phyloP scores from a whole-genome alignment of 2,329 filamentous ascomycete genomes.

The Claviceps digitariae region DNA sequence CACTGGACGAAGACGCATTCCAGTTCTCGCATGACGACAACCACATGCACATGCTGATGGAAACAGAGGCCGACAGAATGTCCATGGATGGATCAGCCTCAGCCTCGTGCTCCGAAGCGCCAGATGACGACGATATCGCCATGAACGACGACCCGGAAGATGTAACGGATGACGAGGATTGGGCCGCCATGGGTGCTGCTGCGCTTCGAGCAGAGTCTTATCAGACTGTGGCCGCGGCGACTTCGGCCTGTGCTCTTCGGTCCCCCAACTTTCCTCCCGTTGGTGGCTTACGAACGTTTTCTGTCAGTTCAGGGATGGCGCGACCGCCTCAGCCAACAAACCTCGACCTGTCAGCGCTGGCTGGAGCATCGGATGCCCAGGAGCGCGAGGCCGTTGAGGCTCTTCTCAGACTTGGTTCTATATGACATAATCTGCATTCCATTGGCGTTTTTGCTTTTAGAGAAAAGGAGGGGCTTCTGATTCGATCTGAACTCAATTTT shows the following conservation, averaged over 20 bases:
- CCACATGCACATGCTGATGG: slow-evolving; percentile 55
- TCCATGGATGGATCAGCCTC: slow-evolving; percentile 60
- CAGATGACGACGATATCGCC: slow-evolving; percentile 47
- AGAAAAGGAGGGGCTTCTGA: background rate
- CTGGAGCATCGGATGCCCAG: slow-evolving; percentile 48
- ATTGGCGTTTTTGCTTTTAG: background rate
- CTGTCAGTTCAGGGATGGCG: slow-evolving; percentile 37
- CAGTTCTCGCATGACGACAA: slow-evolving; percentile 63
- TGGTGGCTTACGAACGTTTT: slow-evolving; percentile 34
- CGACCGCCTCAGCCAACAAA: slow-evolving; percentile 39
- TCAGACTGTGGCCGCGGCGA: slow-evolving; percentile 39
- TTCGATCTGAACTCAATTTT: slow-evolving; percentile 1
- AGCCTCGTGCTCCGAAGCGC: slow-evolving; percentile 64
- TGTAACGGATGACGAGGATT: slow-evolving; percentile 90
- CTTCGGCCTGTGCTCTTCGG: slow-evolving; percentile 32
- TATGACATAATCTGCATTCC: slow-evolving; percentile 39
- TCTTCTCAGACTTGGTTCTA: slow-evolving; percentile 66
- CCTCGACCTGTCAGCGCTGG: slow-evolving; percentile 38
- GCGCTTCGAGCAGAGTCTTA: slow-evolving; percentile 61
- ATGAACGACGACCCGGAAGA: slow-evolving; percentile 70
- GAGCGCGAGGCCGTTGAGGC: slow-evolving; percentile 75
- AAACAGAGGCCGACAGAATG: slow-evolving; percentile 91
- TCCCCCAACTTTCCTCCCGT: slow-evolving; percentile 34
- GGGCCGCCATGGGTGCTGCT: slow-evolving; percentile 78
- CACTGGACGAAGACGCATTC: slow-evolving; percentile 56